These are phyloP conservation scores for Suhomyces choctaworum DNA, from an alignment of 1,139 yeast species.

Conservation along the genomic window DNA sequence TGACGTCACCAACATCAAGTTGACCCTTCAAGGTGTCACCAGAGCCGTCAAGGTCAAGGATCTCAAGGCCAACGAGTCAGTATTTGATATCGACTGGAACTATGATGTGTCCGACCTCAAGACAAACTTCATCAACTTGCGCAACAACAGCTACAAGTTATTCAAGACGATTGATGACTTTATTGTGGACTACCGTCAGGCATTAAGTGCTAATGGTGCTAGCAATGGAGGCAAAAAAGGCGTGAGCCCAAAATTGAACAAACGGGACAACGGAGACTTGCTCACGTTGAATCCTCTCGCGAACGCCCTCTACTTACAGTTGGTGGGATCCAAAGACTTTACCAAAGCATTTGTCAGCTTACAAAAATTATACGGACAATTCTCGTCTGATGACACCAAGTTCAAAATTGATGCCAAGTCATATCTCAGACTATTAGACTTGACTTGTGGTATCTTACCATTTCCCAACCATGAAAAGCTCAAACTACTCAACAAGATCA, in stretches of 20 bases:
- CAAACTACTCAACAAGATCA: constrained; percentile 37
- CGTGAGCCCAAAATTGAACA: constrained; percentile 2
- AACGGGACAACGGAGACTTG: constrained; percentile 28
- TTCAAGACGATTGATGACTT: constrained; percentile 46
- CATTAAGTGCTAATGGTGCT: constrained; percentile 17
- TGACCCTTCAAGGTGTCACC: constrained; percentile 56
- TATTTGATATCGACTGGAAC: constrained; percentile 31
- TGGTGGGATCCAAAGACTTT: constrained; percentile 48
- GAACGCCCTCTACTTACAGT: constrained; percentile 56
- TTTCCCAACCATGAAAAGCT: constrained; percentile 52
- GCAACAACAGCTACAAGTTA: constrained; percentile 27
- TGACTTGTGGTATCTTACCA: constrained; percentile 60
- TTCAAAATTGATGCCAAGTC: constrained; percentile 27
- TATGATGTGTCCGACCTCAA: constrained; percentile 21
- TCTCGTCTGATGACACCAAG: constrained; percentile 21
- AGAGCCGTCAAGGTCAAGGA: constrained; percentile 25
- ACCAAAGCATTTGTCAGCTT: constrained; percentile 42
- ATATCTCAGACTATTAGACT: constrained; percentile 49
- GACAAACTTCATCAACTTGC: constrained; percentile 27
- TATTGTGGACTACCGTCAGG: constrained; percentile 40
- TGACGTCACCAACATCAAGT: constrained; percentile 43
- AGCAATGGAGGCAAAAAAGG: constrained; percentile 9
- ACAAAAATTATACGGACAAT: constrained; percentile 32
- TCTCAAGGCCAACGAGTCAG: constrained; percentile 30
- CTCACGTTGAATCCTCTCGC: constrained; percentile 62